A percentile compares a stretch with the other conserved stretches of the same genome.
Conservation (phyloP, 129 eudicot genomes). For the Calendula officinalis region DNA sequence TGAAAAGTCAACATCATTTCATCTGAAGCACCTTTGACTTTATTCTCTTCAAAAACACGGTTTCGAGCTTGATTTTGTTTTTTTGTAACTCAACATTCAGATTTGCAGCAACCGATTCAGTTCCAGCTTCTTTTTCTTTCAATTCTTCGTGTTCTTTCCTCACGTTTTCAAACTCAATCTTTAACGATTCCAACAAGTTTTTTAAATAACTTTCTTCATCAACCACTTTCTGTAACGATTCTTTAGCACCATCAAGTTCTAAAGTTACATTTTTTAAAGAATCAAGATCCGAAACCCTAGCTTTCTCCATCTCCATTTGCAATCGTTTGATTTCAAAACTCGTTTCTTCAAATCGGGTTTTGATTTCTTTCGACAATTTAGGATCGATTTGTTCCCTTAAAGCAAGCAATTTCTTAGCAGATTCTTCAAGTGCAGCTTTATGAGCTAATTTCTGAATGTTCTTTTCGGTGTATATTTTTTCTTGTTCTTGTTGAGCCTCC, state of each 20-base stretch:
- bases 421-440: slow-evolving; percentile 67
- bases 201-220: slow-evolving; percentile 69
- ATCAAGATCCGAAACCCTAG: slow-evolving; percentile 62
- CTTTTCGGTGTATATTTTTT: slow-evolving; percentile 53
- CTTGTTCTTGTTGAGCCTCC: slow-evolving; percentile 59
- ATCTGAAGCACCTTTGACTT: slow-evolving; percentile 57
- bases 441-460: slow-evolving; percentile 56
- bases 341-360: slow-evolving; percentile 47
- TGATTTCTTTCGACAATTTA: slow-evolving; percentile 41
- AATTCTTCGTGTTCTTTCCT: slow-evolving; percentile 66
- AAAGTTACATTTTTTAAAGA: slow-evolving; percentile 50
- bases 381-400: slow-evolving; percentile 65
- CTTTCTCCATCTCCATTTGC: slow-evolving; percentile 42
- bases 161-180: slow-evolving; percentile 56
- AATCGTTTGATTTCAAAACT: slow-evolving; percentile 54
- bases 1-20: slow-evolving; percentile 63
- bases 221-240: slow-evolving; percentile 62
- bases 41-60: slow-evolving; percentile 61
- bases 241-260: slow-evolving; percentile 83
- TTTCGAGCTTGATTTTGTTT: slow-evolving; percentile 74
- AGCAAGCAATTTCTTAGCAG: slow-evolving; percentile 50
- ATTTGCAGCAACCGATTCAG: slow-evolving; percentile 64
- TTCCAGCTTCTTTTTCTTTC: slow-evolving; percentile 69
- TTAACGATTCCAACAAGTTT: slow-evolving; percentile 59
- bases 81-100: slow-evolving; percentile 70